phyloP scores from a whole-genome alignment of 2,329 filamentous ascomycete genomes.

The Stemphylium lycopersici region DNA sequence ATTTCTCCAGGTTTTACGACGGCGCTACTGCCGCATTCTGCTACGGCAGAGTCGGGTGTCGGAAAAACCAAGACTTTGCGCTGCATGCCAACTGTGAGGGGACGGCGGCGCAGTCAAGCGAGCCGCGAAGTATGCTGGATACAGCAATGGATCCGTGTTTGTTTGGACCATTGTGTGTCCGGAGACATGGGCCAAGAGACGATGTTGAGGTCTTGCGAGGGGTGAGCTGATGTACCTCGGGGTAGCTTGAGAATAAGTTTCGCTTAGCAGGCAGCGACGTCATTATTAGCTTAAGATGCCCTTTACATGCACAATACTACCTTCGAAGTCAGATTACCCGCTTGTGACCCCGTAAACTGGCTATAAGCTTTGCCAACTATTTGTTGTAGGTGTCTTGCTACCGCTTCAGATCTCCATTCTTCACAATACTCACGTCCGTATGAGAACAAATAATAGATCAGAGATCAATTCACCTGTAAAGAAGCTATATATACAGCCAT shows the following conservation, averaged over 20 bases:
- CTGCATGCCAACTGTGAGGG: constrained; percentile 3
- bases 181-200: constrained; percentile 1
- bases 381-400: no score
- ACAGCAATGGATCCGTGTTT: neutral
- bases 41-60: constrained; percentile 2
- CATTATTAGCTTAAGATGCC: neutral
- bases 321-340: no score
- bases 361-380: no score
- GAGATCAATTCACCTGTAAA: neutral
- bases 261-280: neutral
- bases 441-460: no score
- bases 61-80: constrained; percentile 25
- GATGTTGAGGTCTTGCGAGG: neutral
- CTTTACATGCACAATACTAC: neutral
- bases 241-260: neutral
- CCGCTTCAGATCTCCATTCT: no score
- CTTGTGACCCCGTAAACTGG: no score
- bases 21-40: constrained; percentile 16
- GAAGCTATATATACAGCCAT: neutral
- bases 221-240: neutral
- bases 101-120: neutral
- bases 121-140: neutral
- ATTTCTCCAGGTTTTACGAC: constrained; percentile 29
- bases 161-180: neutral
- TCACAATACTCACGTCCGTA: no score